Percentiles rank a stretch among this genome's conserved stretches.
Evolutionary conservation across 148 eudicot species (phyloP).

Genomic region (Suaeda aralocaspica): DNA sequence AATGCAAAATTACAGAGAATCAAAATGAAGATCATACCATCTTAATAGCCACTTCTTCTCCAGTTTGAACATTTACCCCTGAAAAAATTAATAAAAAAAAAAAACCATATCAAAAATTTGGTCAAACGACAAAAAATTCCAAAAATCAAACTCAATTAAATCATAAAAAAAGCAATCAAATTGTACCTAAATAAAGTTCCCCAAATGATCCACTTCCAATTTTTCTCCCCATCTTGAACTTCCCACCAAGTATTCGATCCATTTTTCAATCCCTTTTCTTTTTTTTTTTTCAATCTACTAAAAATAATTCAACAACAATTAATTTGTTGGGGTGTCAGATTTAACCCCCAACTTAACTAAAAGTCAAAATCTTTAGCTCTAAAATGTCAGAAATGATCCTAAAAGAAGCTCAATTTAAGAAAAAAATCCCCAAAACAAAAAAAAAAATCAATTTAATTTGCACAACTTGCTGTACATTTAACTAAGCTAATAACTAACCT

Average conservation of each 20-base stretch:
- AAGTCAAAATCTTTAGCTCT: slow-evolving; percentile 14
- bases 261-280: slow-evolving; percentile 28
- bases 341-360: slow-evolving; percentile 19
- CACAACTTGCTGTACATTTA: slow-evolving; percentile 18
- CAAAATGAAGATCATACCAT: slow-evolving; percentile 45
- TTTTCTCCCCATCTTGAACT: slow-evolving; percentile 78
- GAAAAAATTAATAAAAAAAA: slow-evolving; percentile 31
- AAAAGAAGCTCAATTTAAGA: neutral
- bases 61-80: slow-evolving; percentile 83
- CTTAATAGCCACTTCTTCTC: slow-evolving; percentile 86
- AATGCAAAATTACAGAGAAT: neutral
- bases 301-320: slow-evolving; percentile 14
- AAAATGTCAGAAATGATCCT: slow-evolving; percentile 5
- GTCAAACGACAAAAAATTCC: slow-evolving; percentile 16
- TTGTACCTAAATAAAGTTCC: slow-evolving; percentile 75
- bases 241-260: slow-evolving; percentile 76
- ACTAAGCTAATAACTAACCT: slow-evolving; percentile 2
- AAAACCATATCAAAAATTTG: slow-evolving; percentile 16
- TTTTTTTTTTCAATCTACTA: slow-evolving; percentile 17
- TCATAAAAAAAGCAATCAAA: slow-evolving; percentile 7
- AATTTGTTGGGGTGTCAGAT: slow-evolving; percentile 17
- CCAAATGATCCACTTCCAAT: slow-evolving; percentile 95
- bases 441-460: slow-evolving; percentile 17
- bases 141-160: slow-evolving; percentile 11
- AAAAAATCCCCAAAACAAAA: neutral